Conservation (phyloP, 75 land plant genomes). For the Pseudotsuga menziesii region DNA sequence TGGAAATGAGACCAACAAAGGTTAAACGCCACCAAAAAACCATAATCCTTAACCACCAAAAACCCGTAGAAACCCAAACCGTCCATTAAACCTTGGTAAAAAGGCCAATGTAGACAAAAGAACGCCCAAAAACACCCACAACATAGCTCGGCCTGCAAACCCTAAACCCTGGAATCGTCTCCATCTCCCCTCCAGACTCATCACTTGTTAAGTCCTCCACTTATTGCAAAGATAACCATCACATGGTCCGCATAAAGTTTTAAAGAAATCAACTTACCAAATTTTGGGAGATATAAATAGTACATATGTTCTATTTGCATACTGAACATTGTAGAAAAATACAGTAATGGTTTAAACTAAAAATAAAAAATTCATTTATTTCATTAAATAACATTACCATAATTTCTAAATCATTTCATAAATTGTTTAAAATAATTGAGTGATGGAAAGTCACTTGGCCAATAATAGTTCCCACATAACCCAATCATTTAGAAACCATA, state of each 20-base stretch:
- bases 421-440: not conserved
- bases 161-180: too few relatives aligned
- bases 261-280: not conserved
- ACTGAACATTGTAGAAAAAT: not conserved
- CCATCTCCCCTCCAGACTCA: too few relatives aligned
- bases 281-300: not conserved
- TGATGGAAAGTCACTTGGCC: not conserved
- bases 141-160: too few relatives aligned
- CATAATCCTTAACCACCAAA: too few relatives aligned
- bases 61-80: too few relatives aligned
- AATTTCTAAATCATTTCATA: not conserved
- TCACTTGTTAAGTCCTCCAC: too few relatives aligned
- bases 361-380: not conserved
- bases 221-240: conserved; percentile 87
- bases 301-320: not conserved
- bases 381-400: not conserved
- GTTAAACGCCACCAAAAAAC: too few relatives aligned
- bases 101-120: too few relatives aligned
- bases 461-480: not conserved
- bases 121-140: too few relatives aligned
- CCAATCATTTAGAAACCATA: not conserved
- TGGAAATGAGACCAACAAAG: too few relatives aligned
- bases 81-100: too few relatives aligned
- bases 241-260: conserved; percentile 69
- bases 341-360: not conserved